Evolutionary conservation across 495 filamentous ascomycete genomes (phyloP), one percentile per base, ranked within the genome.

Genomic region (Penicillium simplicissimum): DNA sequence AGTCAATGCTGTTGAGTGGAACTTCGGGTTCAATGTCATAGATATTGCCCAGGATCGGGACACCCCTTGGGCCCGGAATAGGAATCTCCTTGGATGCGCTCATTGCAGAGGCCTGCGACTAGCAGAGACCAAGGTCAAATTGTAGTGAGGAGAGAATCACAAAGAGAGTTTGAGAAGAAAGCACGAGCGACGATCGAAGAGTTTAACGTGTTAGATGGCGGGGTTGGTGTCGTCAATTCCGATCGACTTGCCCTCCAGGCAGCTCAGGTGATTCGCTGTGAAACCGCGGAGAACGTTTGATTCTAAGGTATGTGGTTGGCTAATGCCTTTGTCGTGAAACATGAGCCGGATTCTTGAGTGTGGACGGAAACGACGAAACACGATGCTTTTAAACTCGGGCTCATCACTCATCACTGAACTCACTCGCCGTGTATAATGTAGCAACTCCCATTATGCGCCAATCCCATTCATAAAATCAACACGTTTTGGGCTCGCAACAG

Each of bases 31-130:
- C 81, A 47, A 90, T 65, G 54, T 87, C 84, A 37, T 80, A 80
- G 62, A 88, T 69, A 64, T 91, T 90, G 8, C 88, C 88, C n/a
- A 90, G 60, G 23, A 90, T 54, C 0, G 87, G 88, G 13, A 89
- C 66, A 5, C 86, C 86, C n/a, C 78, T 81, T 9, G 87, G 87
- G 36, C 80, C 77, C 3, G 88, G 88, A 58, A 90, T 88, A 35
- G 71, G 74, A 42, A 73, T 56, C 34, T 66, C 37, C 15, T 66
- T 65, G 45, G 58, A 37, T 19, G 65, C 55, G 25, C 21, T 64
- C 68, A 69, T 74, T 38, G 47, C 19, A 25, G n/a, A 57, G 36
- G 52, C 35, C 19, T 43, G 28, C 31, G 31, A 54, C 36, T 33
- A 34, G 48, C 17, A 34, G 14, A 34, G 31, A 52, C 8, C 48